Conservation (phyloP, 2,329 filamentous ascomycete species). For the Fusarium sp. region DNA sequence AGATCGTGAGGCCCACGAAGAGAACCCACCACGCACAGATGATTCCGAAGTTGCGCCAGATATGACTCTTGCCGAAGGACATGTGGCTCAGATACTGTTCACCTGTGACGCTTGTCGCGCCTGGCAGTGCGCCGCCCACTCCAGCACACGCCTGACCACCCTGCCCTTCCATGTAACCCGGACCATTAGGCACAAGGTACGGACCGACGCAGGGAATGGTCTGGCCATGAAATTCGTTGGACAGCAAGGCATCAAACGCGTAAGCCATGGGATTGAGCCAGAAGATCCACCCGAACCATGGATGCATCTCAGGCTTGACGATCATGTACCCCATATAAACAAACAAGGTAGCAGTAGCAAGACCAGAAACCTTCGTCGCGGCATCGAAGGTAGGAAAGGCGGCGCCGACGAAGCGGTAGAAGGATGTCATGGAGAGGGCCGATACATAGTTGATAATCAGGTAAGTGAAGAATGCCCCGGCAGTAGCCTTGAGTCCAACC, state of each 20-base stretch:
- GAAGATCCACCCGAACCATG: conserved; percentile 71
- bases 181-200: conserved; percentile 63
- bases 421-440: conserved; percentile 63
- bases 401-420: conserved; percentile 68
- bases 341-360: conserved; percentile 61
- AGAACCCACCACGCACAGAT: conserved; percentile 71
- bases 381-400: conserved; percentile 66
- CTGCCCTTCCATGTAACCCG: conserved; percentile 55
- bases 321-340: conserved; percentile 75
- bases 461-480: conserved; percentile 70
- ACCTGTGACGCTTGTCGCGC: conserved; percentile 62
- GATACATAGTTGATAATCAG: conserved; percentile 56
- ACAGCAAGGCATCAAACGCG: conserved; percentile 73
- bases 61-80: conserved; percentile 62
- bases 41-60: conserved; percentile 72
- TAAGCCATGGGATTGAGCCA: conserved; percentile 77
- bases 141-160: conserved; percentile 65
- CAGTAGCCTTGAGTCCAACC: conserved; percentile 64
- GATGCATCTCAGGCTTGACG: conserved; percentile 69
- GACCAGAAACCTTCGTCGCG: conserved; percentile 67
- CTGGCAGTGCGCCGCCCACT: conserved; percentile 64
- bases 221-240: conserved; percentile 75
- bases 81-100: conserved; percentile 67
- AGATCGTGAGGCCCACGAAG: conserved; percentile 67
- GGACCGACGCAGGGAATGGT: conserved; percentile 60